Evolutionary conservation across 1,284 basidiomycete species (phyloP).

Genomic region (Coniophora puteana): DNA sequence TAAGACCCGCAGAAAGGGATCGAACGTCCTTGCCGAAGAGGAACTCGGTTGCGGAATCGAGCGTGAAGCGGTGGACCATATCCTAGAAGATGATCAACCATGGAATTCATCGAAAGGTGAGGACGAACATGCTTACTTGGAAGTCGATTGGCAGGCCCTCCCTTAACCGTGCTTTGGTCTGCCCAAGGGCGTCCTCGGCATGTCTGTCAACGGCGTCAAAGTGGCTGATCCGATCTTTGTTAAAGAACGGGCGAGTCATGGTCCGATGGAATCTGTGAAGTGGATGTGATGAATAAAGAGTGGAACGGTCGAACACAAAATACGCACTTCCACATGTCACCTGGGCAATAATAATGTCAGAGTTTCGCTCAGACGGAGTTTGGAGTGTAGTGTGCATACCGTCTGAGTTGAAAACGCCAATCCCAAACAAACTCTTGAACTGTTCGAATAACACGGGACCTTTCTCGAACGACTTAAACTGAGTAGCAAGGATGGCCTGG

Average conservation of each 20-base stretch:
- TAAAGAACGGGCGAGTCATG: constrained; percentile 57
- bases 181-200: constrained; percentile 35
- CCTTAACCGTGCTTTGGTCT: constrained; percentile 36
- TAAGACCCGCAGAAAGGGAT: constrained; percentile 31
- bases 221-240: constrained; percentile 47
- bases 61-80: constrained; percentile 39
- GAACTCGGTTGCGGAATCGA: constrained; percentile 48
- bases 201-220: constrained; percentile 52
- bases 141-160: constrained; percentile 48
- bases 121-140: constrained; percentile 30
- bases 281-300: background rate
- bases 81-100: constrained; percentile 29
- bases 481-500: constrained; percentile 32
- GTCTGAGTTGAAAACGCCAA: constrained; percentile 60
- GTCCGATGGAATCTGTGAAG: constrained; percentile 46
- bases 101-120: background rate
- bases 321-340: constrained; percentile 50
- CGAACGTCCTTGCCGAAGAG: constrained; percentile 41
- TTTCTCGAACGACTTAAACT: constrained; percentile 43
- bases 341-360: constrained; percentile 17
- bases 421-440: constrained; percentile 39
- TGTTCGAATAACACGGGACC: constrained; percentile 24
- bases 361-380: background rate
- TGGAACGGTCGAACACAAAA: background rate
- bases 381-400: constrained; percentile 27